These are phyloP conservation scores for Entomortierella beljakovae DNA, from an alignment of 192 early-diverging fungal genomes.

Conservation along the genomic window DNA sequence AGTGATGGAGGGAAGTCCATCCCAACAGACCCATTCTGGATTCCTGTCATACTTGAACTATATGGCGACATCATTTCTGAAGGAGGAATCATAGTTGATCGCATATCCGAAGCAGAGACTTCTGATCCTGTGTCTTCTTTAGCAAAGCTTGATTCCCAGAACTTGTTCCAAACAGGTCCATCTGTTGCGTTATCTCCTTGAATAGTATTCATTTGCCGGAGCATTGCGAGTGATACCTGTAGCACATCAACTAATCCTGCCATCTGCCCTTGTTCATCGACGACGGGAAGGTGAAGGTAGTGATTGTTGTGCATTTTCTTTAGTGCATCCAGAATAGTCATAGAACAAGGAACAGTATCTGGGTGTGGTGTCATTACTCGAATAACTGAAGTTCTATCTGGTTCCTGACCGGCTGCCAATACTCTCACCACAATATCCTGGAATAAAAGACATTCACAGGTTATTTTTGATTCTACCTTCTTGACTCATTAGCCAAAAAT, in stretches of 20 bases:
- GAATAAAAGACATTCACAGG: background rate
- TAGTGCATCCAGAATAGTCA: slow-evolving; percentile 77
- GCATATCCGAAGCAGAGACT: slow-evolving; percentile 46
- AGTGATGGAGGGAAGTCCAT: background rate
- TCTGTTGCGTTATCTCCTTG: slow-evolving; percentile 28
- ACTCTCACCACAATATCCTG: slow-evolving; percentile 82
- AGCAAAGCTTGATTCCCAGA: slow-evolving; percentile 59
- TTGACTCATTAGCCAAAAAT: no score
- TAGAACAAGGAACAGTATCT: slow-evolving; percentile 70
- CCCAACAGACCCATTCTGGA: background rate
- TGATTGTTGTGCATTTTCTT: slow-evolving; percentile 82
- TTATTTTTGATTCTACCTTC: no score
- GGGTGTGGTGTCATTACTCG: slow-evolving; percentile 93
- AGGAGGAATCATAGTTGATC: slow-evolving; percentile 14
- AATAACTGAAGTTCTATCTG: slow-evolving; percentile 87
- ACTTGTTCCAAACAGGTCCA: slow-evolving; percentile 60
- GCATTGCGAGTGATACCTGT: slow-evolving; percentile 76
- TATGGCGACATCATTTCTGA: slow-evolving; percentile 17
- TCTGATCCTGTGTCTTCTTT: slow-evolving; percentile 54
- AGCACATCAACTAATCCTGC: slow-evolving; percentile 82
- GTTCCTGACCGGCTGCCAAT: slow-evolving; percentile 82
- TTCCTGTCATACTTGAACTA: slow-evolving; percentile 26
- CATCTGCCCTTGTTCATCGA: slow-evolving; percentile 68
- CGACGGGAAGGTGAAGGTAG: slow-evolving; percentile 82
- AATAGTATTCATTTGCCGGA: slow-evolving; percentile 75